A percentile compares a stretch with the other conserved stretches of the same genome.
Conservation (phyloP, 1,284 basidiomycete species). For the Exobasidium cylindrosporum region DNA sequence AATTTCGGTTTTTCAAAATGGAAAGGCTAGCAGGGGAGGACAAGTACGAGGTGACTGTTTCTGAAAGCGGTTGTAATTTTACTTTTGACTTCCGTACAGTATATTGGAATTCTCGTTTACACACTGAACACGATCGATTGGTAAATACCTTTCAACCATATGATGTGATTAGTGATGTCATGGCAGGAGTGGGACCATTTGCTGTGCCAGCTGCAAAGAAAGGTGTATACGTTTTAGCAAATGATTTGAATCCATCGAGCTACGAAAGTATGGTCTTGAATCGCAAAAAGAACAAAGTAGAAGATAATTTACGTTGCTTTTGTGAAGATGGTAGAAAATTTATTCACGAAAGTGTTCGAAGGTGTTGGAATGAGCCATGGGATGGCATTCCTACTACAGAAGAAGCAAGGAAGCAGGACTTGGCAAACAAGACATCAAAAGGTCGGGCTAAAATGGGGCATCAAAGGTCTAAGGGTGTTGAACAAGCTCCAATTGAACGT, state of each 20-base stretch:
- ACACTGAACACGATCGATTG: conserved; percentile 84
- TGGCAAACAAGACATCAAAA: conserved; percentile 22
- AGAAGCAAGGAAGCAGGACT: conserved; percentile 13
- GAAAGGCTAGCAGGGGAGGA: conserved; percentile 88
- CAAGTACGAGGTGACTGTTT: conserved; percentile 67
- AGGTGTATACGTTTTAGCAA: conserved; percentile 72
- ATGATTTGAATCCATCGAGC: conserved; percentile 89
- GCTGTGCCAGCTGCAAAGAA: conserved; percentile 87
- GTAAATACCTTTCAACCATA: conserved; percentile 65
- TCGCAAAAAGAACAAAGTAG: conserved; percentile 28
- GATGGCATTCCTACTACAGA: conserved; percentile 18
- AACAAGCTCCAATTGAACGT: neutral
- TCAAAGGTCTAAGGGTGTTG: neutral
- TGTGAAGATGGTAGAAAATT: conserved; percentile 46
- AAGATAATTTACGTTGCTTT: conserved; percentile 21
- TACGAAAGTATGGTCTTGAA: conserved; percentile 66
- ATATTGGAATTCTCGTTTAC: conserved; percentile 96
- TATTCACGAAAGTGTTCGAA: conserved; percentile 24
- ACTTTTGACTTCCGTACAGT: conserved; percentile 92
- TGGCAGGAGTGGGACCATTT: conserved; percentile 97
- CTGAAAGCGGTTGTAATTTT: conserved; percentile 71
- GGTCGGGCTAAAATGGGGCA: conserved; percentile 13
- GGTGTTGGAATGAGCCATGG: conserved; percentile 32
- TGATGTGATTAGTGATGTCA: conserved; percentile 82
- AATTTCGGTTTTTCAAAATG: conserved; percentile 95